A percentile compares a stretch with the other conserved stretches of the same genome.
Conservation (phyloP, 148 eudicot genomes). For the Rhododendron molle region DNA sequence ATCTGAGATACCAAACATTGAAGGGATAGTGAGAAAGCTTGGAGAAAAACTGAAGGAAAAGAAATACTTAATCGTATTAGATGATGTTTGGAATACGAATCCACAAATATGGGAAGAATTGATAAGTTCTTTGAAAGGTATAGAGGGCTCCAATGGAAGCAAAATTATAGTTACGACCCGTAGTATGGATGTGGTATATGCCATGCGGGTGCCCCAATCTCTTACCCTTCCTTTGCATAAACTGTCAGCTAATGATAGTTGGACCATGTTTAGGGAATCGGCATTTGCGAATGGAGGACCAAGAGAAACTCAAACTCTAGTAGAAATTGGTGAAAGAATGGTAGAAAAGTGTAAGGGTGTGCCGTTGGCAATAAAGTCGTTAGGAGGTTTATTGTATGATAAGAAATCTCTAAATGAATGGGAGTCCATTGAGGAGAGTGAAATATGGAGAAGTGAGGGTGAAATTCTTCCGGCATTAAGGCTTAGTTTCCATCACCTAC, state of each 20-base stretch:
- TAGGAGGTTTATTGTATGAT: neutral
- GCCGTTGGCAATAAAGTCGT: neutral
- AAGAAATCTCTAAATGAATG: neutral
- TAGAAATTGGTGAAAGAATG: neutral
- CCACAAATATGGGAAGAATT: neutral
- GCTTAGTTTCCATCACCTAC: neutral
- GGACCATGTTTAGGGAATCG: neutral
- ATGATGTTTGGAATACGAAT: conserved; percentile 14
- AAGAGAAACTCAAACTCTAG: neutral
- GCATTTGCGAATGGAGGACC: conserved; percentile 2
- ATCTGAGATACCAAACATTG: neutral
- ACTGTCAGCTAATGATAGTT: conserved; percentile 14
- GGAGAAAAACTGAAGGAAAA: neutral
- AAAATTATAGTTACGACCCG: conserved; percentile 16
- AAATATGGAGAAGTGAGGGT: neutral
- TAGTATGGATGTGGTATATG: neutral
- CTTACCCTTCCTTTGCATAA: neutral
- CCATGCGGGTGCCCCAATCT: neutral
- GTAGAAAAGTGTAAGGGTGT: conserved; percentile 7
- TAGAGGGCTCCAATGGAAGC: neutral
- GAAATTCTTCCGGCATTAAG: neutral
- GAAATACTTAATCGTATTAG: conserved; percentile 19
- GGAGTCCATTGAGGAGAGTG: neutral
- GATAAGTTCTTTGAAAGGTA: too few relatives aligned
- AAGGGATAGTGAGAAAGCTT: neutral